These are phyloP conservation scores for Acanthamoeba healyi DNA, from an alignment of 208 protist species.

Conservation along the genomic window DNA sequence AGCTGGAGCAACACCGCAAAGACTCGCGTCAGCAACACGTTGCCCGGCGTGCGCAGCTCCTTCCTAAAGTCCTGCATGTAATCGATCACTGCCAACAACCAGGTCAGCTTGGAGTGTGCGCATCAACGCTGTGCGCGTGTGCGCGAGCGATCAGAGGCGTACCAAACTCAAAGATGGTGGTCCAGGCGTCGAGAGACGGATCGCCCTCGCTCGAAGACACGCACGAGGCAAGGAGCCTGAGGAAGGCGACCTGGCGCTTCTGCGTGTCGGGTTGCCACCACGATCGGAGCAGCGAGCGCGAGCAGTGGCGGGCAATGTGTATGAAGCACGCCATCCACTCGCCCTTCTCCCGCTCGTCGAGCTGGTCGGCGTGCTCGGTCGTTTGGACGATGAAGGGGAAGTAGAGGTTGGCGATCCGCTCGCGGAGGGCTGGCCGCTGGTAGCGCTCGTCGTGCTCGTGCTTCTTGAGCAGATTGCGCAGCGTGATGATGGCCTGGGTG, in stretches of 20 bases:
- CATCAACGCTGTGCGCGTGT: no score
- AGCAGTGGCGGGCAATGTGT: slow-evolving; percentile 31
- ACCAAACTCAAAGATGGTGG: neutral
- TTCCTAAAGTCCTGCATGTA: slow-evolving; percentile 36
- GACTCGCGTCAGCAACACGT: slow-evolving; percentile 10
- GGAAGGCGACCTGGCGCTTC: slow-evolving; percentile 32
- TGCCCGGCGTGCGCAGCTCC: neutral
- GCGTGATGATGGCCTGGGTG: slow-evolving; percentile 64
- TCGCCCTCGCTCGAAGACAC: neutral
- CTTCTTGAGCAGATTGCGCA: slow-evolving; percentile 59
- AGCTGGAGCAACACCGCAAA: slow-evolving; percentile 47
- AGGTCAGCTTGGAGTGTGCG: neutral
- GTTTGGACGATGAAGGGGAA: slow-evolving; percentile 24
- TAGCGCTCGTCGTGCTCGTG: slow-evolving; percentile 49
- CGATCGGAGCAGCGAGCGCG: neutral
- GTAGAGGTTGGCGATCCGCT: slow-evolving; percentile 37
- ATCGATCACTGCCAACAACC: neutral
- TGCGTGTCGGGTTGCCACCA: slow-evolving; percentile 61
- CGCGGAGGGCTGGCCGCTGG: neutral
- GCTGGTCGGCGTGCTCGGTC: neutral
- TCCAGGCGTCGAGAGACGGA: neutral
- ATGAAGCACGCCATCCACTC: slow-evolving; percentile 62
- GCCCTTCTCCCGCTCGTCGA: slow-evolving; percentile 42
- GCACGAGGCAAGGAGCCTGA: slow-evolving; percentile 1
- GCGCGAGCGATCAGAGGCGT: neutral